Base-by-base conservation (phyloP, 1,139 yeast species). In the Pichia inconspicua region DNA sequence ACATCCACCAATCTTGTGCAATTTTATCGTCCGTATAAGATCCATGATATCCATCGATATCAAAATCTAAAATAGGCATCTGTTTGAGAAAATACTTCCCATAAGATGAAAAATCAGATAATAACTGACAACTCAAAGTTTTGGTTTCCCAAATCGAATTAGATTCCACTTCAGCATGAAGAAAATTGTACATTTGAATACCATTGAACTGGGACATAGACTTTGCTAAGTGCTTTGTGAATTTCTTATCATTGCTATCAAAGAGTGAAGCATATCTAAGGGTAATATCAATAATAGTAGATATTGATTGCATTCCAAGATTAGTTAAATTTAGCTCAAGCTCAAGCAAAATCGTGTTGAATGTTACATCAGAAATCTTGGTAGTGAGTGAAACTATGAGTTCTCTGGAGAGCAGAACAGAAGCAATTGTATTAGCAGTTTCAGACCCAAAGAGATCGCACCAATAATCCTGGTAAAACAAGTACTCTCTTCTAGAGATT, bases 371-470 rank as follows among this genome's bases (percentile, higher is more conserved):
- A 25, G 77, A 74, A 2, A 67, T 57, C 46, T 67, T 74, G 0
- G 78, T 74, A 36, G 58, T 57, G 2, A 77, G 60, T 0, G 64
- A 60, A 1, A 67, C 62, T 6, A 72, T 64, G 48, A 64, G 68
- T 17, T 66, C 39, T 46, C 42, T 17, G 52, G 62, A 22, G 74
- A 64, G 48, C 53, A 64, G 44, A 69, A 70, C 36, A 71, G 63
- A 0, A 12, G 50, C 53, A 8, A 63, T 38, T 0, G 87, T 76
- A 0, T 73, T 73, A 2, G 56, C 48, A 2, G 77, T 63, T 63
- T 84, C 90, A 58, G 79, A 83, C 0, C 90, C 90, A 41, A 82
- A 63, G 0, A 82, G 45, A 46, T 74, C 75, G 47, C 80, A 70
- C 84, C 85, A 81, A 6, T 72, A 62, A 15, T 64, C 64, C 27